Base-by-base conservation (phyloP, 352 stramenopile species). In the Phytophthora kernoviae region DNA sequence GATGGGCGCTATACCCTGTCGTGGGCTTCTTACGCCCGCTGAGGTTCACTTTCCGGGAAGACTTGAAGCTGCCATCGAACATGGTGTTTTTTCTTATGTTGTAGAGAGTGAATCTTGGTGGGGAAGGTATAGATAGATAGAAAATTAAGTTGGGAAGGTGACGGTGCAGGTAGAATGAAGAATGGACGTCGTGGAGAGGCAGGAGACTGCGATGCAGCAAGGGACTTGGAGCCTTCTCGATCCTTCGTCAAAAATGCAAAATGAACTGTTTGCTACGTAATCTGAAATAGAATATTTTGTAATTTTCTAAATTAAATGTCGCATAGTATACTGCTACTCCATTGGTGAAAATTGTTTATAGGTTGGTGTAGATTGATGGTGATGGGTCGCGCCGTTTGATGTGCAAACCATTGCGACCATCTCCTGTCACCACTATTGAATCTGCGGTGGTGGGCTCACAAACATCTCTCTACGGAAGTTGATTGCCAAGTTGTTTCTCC, bases 41-140 rank as follows among this genome's bases (percentile, higher is more conserved):
- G 42, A 91, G 58, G 54, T 88, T 89, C 27, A 91, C 79, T 45
- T 86, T 87, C 20, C 82, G 79, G 27, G 77, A 50, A n/a, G 70
- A 51, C 62, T 88, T 88, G 66, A 91, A 89, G 56, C 70, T 84
- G 20, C 82, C 82, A 53, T 91, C 82, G 40, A 91, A 91, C 82
- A 91, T 91, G 40, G 12, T 20, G 8, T 2, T 3, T n/a, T 37
- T 58, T 15, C 14, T 33, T 6, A 18, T 27, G 3, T 14, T 30
- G n/a, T 44, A 56, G 14, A 21, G 2, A 7, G 26, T 7, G n/a
- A 0, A 21, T 27, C 10, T 14, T 37, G 15, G 27, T 56, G 33
- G 6, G 30, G 24, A 20, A 30, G 30, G 42, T n/a, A 15, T 59
- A 18, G 10, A 6, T 20, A 45, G 49, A 48, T 33, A 56, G 36